Conservation (phyloP, 768 basidiomycete species). For the Tylopilus subfusipes region DNA sequence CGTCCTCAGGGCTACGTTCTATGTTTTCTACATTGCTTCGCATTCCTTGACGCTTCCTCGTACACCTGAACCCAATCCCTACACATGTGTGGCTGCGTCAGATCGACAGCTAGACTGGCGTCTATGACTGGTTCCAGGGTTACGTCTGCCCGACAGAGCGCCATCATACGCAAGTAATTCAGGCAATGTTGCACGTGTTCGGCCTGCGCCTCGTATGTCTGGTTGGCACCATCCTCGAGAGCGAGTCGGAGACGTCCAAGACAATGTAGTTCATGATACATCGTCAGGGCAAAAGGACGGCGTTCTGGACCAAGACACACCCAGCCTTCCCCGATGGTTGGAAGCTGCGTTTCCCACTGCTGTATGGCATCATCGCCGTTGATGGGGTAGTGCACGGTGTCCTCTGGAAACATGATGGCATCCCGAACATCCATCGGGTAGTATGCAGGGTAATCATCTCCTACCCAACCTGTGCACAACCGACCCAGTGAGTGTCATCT, state of each 20-base stretch:
- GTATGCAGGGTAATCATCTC: conserved; percentile 27
- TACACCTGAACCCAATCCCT: conserved; percentile 28
- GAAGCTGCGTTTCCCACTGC: conserved; percentile 26
- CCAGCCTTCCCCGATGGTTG: conserved; percentile 18
- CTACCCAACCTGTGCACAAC: conserved; percentile 19
- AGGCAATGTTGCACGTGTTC: conserved; percentile 42
- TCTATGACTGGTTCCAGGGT: conserved; percentile 43
- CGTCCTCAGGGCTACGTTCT: background rate
- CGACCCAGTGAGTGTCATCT: background rate
- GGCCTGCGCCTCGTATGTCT: conserved; percentile 13
- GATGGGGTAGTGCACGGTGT: conserved; percentile 26
- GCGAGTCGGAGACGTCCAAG: conserved; percentile 29
- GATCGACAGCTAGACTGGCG: conserved; percentile 15
- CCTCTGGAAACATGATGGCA: conserved; percentile 25
- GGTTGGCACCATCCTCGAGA: conserved; percentile 14
- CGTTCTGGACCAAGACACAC: conserved; percentile 26
- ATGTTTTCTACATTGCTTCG: conserved; percentile 3
- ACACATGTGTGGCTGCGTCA: conserved; percentile 24
- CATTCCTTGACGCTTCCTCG: conserved; percentile 20
- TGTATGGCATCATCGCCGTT: conserved; percentile 18
- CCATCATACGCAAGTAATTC: conserved; percentile 45
- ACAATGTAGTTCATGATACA: conserved; percentile 40
- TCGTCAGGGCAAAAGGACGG: conserved; percentile 34
- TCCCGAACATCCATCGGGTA: conserved; percentile 24
- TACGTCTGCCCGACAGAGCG: conserved; percentile 45